Percentiles rank a stretch among this genome's conserved stretches.
Evolutionary conservation across 495 filamentous ascomycete species (phyloP).

Genomic region (Penicillium cinerascens): DNA sequence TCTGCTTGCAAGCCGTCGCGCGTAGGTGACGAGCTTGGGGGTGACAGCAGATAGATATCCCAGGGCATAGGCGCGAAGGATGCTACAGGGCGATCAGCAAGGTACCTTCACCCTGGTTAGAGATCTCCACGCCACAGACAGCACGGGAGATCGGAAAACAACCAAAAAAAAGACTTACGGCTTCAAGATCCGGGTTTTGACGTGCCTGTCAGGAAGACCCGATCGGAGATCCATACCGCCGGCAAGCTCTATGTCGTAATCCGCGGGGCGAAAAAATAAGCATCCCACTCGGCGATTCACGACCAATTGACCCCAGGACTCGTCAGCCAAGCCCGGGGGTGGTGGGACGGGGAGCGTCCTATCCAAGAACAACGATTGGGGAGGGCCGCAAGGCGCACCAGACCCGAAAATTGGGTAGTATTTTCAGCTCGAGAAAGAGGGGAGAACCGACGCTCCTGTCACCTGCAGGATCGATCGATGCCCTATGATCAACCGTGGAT

Average conservation of each 20-base stretch:
- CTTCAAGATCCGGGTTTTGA: slow-evolving; percentile 25
- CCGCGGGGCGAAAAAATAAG: slow-evolving; percentile 15
- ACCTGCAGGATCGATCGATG: slow-evolving; percentile 18
- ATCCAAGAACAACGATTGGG: neutral
- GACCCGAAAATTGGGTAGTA: slow-evolving; percentile 21
- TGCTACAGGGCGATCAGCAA: slow-evolving; percentile 36
- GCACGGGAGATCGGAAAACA: slow-evolving; percentile 9
- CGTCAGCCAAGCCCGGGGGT: neutral
- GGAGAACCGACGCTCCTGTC: neutral
- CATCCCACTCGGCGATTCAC: slow-evolving; percentile 18
- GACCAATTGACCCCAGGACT: neutral
- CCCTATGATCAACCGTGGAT: slow-evolving; percentile 23
- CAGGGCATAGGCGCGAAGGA: slow-evolving; percentile 69
- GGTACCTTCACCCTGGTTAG: neutral
- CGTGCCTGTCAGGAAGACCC: slow-evolving; percentile 22
- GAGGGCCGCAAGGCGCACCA: slow-evolving; percentile 7
- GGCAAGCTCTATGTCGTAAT: slow-evolving; percentile 24
- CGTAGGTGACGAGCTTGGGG: slow-evolving; percentile 59
- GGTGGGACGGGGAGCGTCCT: neutral
- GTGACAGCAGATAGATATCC: slow-evolving; percentile 70
- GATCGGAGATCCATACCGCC: slow-evolving; percentile 31
- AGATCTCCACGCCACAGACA: slow-evolving; percentile 5
- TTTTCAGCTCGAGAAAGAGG: neutral
- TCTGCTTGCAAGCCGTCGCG: slow-evolving; percentile 46
- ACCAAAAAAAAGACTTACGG: slow-evolving; percentile 14